Conservation (phyloP, 345 rosid genomes). For the Corymbia maculata region DNA sequence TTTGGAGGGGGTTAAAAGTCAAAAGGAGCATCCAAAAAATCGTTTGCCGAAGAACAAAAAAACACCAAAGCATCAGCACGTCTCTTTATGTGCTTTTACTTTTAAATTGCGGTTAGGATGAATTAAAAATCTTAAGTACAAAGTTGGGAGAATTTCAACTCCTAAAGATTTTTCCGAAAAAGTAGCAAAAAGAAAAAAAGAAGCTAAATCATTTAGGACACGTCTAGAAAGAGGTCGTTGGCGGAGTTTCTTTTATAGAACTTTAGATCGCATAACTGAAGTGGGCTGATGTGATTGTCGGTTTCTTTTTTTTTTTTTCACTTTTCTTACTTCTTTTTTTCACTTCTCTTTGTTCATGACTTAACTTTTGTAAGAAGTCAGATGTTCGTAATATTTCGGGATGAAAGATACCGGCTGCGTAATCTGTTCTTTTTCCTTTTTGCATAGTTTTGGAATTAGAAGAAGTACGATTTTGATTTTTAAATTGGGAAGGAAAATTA, state of each 20-base stretch:
- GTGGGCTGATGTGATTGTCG: neutral
- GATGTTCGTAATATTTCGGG: neutral
- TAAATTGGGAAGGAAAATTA: neutral
- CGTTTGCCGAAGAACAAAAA: neutral
- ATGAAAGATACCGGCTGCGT: neutral
- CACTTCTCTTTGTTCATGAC: neutral
- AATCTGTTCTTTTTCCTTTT: neutral
- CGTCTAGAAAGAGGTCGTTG: neutral
- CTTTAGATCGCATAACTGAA: neutral
- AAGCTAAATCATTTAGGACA: neutral
- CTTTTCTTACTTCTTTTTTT: neutral
- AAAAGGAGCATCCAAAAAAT: neutral
- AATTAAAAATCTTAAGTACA: neutral
- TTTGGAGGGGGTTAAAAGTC: neutral
- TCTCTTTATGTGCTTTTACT: neutral
- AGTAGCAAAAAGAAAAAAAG: neutral
- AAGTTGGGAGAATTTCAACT: neutral
- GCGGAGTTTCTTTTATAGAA: neutral
- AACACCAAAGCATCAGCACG: neutral
- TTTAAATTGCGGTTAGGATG: neutral
- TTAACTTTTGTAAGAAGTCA: neutral
- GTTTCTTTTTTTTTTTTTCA: neutral
- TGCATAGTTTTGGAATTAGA: neutral
- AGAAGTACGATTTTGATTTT: neutral
- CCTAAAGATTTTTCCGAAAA: neutral